Base-by-base conservation (phyloP, 2,329 filamentous ascomycete species). In the Penicillium thymicola region DNA sequence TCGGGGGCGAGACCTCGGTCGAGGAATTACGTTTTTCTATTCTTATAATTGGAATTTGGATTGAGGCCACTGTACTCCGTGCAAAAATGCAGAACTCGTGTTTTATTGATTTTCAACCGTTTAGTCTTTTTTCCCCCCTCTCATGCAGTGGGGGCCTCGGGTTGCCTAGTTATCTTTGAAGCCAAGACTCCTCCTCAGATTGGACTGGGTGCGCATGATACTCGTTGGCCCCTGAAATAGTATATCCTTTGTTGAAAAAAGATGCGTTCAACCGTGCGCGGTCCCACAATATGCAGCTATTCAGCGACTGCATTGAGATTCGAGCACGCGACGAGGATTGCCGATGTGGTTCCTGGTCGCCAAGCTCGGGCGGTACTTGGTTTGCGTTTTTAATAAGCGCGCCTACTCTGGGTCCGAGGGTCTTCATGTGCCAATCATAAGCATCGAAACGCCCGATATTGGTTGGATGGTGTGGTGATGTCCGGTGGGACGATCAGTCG, bases 361-460 rank as follows among this genome's bases (percentile, higher is more conserved):
- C 34, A 44, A 40, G 16, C 14, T 36, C 21, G 18, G 57, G 7
- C 25, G 13, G 44, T 16, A 46, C 28, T 43, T 23, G 18, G 38
- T 25, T 16, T 16, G 28, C 21, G 44, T 43, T 47, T 48, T 41
- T 18, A 34, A 37, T n/a, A 37, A 46, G 32, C 38, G 38, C 21
- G 14, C 27, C 41, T 30, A 37, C 16, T 36, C 25, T 41, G 37
- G 28, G 23, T 48, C 48, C 27, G 41, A 36, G 36, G 51, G 71
- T 67, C 71, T 53, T 73, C 72, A 46, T 70, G 65, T 6, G 70
- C 58, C 44, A 63, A 59, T 46, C 30, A 25, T 11, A 60, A 62
- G 45, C 67, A 60, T 27, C 72, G 47, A 55, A 14, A 21, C 44
- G n/a, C 18, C n/a, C 13, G 23, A 23, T 21, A 27, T 23, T 45